Percentiles rank a stretch among this genome's conserved stretches.
Conservation (phyloP, 495 filamentous ascomycete species). For the Xylaria bambusicola region DNA sequence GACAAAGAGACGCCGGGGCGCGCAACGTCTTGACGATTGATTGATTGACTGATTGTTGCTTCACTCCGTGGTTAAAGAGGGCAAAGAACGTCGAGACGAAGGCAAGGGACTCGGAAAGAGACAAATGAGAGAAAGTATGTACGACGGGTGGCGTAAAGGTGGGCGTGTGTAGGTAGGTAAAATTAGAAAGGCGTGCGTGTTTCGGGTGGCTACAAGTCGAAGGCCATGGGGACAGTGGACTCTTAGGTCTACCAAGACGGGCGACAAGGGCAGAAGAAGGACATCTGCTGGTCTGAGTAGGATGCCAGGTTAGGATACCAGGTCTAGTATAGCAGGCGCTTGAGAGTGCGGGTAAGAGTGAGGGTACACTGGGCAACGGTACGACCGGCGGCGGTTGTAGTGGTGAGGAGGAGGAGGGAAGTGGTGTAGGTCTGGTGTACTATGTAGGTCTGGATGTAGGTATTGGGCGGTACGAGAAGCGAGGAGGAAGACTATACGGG, state of each 20-base stretch:
- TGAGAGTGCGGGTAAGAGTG: neutral
- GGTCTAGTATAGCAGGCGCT: conserved; percentile 8
- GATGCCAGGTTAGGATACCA: too few species aligned
- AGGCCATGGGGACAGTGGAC: conserved; percentile 14
- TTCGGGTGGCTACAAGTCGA: conserved; percentile 19
- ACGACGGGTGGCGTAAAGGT: conserved; percentile 6
- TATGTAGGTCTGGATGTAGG: neutral
- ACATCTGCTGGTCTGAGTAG: conserved; percentile 8
- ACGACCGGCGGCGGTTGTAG: conserved; percentile 13
- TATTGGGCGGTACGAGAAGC: conserved; percentile 3
- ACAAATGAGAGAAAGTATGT: conserved; percentile 18
- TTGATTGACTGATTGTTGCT: conserved; percentile 11
- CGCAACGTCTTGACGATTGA: conserved; percentile 2
- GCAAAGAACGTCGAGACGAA: neutral
- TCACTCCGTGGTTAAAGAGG: neutral
- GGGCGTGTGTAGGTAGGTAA: conserved; percentile 2
- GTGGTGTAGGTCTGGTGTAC: neutral
- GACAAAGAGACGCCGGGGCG: neutral
- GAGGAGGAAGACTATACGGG: conserved; percentile 13
- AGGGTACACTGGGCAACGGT: conserved; percentile 13
- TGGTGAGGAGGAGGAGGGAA: conserved; percentile 8
- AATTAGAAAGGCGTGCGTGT: conserved; percentile 21
- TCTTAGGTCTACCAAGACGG: conserved; percentile 1
- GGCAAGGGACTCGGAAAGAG: conserved; percentile 4
- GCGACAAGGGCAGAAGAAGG: conserved; percentile 9